Evolutionary conservation across 2,329 filamentous ascomycete species (phyloP).

Genomic region (Fusarium lyarnte): DNA sequence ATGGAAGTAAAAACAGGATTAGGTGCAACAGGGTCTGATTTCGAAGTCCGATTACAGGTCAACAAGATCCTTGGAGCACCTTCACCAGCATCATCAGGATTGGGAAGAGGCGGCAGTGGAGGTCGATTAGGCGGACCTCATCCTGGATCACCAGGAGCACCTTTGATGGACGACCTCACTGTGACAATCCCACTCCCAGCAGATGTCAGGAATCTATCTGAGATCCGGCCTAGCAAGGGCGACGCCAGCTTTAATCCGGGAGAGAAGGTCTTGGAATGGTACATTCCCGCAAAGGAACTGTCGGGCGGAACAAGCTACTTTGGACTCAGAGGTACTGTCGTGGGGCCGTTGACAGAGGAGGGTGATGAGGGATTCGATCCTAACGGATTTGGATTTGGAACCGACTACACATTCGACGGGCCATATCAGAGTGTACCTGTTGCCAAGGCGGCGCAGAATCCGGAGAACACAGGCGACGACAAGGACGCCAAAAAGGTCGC

Average conservation of each 20-base stretch:
- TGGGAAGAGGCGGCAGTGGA: conserved; percentile 55
- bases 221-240: conserved; percentile 81
- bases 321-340: conserved; percentile 81
- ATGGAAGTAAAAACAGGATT: conserved; percentile 85
- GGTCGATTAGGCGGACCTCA: conserved; percentile 54
- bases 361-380: conserved; percentile 61
- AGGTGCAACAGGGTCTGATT: conserved; percentile 80
- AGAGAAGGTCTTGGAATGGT: conserved; percentile 82
- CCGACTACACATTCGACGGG: conserved; percentile 64
- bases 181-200: conserved; percentile 82
- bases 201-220: conserved; percentile 82
- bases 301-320: conserved; percentile 73
- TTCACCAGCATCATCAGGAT: conserved; percentile 47
- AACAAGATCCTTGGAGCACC: conserved; percentile 69
- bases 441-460: conserved; percentile 47
- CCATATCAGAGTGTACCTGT: conserved; percentile 62
- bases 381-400: conserved; percentile 62
- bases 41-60: conserved; percentile 83
- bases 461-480: conserved; percentile 49
- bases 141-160: conserved; percentile 65
- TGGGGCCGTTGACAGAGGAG: conserved; percentile 67
- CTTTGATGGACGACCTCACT: conserved; percentile 77
- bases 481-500: conserved; percentile 67
- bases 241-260: conserved; percentile 84
- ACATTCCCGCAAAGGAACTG: conserved; percentile 80